These are phyloP conservation scores for Hevea brasiliensis DNA, from an alignment of 345 rosid genomes.

Conservation along the genomic window DNA sequence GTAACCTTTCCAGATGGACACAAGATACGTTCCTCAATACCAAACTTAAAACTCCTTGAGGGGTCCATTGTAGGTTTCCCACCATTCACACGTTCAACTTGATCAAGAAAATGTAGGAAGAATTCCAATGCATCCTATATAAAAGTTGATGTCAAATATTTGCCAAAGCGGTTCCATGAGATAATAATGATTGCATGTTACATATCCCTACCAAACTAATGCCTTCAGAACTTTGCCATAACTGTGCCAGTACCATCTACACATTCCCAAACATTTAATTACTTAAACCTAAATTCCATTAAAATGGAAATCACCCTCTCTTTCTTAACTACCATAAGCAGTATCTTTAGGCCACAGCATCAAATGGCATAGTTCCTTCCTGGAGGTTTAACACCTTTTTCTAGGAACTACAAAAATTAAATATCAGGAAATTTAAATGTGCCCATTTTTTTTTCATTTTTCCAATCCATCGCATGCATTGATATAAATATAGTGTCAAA, in stretches of 20 bases:
- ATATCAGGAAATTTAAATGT: background rate
- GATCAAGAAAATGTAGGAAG: conserved; percentile 87
- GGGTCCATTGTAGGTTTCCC: conserved; percentile 71
- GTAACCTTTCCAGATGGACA: conserved; percentile 95
- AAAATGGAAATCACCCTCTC: background rate
- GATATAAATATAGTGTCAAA: background rate
- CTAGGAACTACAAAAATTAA: background rate
- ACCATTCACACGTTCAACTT: conserved; percentile 76
- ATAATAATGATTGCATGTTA: background rate
- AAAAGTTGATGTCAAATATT: conserved; percentile 9
- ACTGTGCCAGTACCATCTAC: background rate
- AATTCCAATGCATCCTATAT: conserved; percentile 94
- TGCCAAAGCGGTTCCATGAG: background rate
- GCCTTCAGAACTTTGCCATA: background rate
- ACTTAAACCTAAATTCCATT: background rate
- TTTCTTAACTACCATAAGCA: background rate
- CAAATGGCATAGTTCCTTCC: background rate
- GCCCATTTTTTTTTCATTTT: background rate
- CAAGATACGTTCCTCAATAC: conserved; percentile 84
- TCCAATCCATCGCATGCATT: background rate
- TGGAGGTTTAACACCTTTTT: background rate
- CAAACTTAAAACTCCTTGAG: conserved; percentile 89
- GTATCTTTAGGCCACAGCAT: background rate
- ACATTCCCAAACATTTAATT: background rate
- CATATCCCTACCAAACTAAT: background rate